These are phyloP conservation scores for Irpex rosettiformis DNA, from an alignment of 1,284 basidiomycete species.

Conservation along the genomic window DNA sequence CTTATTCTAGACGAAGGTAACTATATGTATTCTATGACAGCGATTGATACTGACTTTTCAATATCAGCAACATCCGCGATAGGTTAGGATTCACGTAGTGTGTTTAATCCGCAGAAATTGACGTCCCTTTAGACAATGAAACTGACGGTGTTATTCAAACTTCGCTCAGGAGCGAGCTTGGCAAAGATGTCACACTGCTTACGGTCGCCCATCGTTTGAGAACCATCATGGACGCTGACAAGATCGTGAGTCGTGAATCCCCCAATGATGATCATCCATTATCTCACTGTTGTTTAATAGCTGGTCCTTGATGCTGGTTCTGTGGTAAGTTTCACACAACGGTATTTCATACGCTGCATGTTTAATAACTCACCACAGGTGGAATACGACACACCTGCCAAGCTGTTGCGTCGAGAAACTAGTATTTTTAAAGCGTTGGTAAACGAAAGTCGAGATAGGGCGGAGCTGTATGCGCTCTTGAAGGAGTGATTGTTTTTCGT, in stretches of 20 bases:
- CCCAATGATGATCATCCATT: background rate
- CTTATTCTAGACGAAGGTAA: conserved; percentile 62
- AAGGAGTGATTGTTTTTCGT: background rate
- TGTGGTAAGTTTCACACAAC: conserved; percentile 24
- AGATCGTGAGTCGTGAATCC: conserved; percentile 25
- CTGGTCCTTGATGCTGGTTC: conserved; percentile 39
- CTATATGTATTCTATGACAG: background rate
- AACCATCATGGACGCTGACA: conserved; percentile 37
- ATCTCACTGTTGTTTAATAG: conserved; percentile 16
- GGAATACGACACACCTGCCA: conserved; percentile 59
- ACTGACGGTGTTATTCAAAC: conserved; percentile 57
- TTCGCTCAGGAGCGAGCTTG: conserved; percentile 49
- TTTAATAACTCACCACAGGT: conserved; percentile 30
- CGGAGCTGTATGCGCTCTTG: conserved; percentile 35
- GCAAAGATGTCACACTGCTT: conserved; percentile 51
- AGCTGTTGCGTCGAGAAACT: conserved; percentile 49
- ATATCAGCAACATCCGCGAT: conserved; percentile 30
- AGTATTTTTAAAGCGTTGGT: conserved; percentile 56
- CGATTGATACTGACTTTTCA: background rate
- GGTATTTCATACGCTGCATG: background rate
- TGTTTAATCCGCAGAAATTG: background rate
- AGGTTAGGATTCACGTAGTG: conserved; percentile 30
- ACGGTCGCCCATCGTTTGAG: conserved; percentile 67
- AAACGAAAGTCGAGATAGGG: conserved; percentile 54
- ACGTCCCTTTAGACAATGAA: conserved; percentile 38